A percentile compares a stretch with the other conserved stretches of the same genome.
phyloP scores from a whole-genome alignment of 1,139 yeast genomes.

The Protomyces gravidus region DNA sequence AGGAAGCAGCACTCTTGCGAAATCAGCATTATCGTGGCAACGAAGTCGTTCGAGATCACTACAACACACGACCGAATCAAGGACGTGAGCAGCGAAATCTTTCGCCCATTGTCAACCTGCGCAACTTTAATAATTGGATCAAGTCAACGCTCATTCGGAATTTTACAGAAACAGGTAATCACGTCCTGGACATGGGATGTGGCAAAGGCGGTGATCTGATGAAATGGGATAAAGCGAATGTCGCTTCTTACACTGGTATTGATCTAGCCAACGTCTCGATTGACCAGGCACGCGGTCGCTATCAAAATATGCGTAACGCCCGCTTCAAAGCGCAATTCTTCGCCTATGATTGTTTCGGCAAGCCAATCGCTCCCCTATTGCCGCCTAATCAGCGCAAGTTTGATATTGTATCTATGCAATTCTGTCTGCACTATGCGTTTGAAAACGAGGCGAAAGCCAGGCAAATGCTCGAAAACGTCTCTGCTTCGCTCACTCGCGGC shows the following conservation, averaged over 20 bases:
- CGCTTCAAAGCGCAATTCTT: slow-evolving; percentile 68
- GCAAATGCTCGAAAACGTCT: slow-evolving; percentile 65
- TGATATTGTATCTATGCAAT: slow-evolving; percentile 83
- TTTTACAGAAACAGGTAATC: slow-evolving; percentile 51
- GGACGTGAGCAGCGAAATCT: slow-evolving; percentile 60
- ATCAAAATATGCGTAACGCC: slow-evolving; percentile 51
- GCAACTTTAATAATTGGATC: slow-evolving; percentile 87
- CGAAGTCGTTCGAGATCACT: slow-evolving; percentile 69
- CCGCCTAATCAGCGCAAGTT: slow-evolving; percentile 47
- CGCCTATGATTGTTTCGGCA: slow-evolving; percentile 86
- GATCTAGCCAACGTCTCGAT: slow-evolving; percentile 89
- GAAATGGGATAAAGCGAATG: slow-evolving; percentile 73
- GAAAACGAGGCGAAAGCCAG: slow-evolving; percentile 77
- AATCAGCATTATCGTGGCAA: slow-evolving; percentile 22
- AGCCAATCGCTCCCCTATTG: slow-evolving; percentile 64
- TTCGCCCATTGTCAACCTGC: slow-evolving; percentile 78
- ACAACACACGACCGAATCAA: slow-evolving; percentile 76
- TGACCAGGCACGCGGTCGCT: slow-evolving; percentile 76
- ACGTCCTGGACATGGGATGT: slow-evolving; percentile 82
- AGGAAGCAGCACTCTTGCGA: slow-evolving; percentile 18
- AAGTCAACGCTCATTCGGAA: slow-evolving; percentile 80
- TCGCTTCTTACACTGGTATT: slow-evolving; percentile 77
- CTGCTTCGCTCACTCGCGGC: slow-evolving; percentile 69
- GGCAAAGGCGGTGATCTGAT: slow-evolving; percentile 97
- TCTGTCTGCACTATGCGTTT: slow-evolving; percentile 91